Base-by-base conservation (phyloP, 345 rosid genomes). In the Rhizophora apiculata region DNA sequence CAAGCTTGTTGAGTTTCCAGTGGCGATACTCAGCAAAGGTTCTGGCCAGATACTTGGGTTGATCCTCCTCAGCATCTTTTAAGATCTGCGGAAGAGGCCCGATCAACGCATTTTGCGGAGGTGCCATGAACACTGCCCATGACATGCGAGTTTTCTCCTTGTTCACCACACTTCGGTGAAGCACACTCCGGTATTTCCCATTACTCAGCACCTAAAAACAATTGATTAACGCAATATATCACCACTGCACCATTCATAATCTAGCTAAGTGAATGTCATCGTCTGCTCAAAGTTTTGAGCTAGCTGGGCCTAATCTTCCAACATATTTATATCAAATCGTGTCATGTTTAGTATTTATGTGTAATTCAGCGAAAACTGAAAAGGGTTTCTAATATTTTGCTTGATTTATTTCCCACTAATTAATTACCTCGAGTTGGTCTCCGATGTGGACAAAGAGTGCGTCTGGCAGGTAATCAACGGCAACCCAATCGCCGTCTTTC, bases 401-500 rank as follows among this genome's bases (percentile, higher is more conserved):
- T 21, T 21, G 22, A 21, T 20, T 20, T 8, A 21, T n/a, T 21
- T 24, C 26, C 26, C 2, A 54, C 22, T 7, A 8, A 54, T 8
- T 20, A 48, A 16, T 72, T 27, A 84, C 91, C 88, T 86, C 83
- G 16, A 84, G 21, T 65, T 84, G 88, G 55, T 86, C 87, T 0
- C 88, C 91, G 2, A 84, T 64, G 32, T 84, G 82, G 66, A 79
- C 76, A 39, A 78, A 69, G 56, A 84, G 83, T 0, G 84, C 83
- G 34, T 81, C 30, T 2, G 83, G 83, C 66, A 82, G 43, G 77
- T 67, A 77, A 63, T 81, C 64, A 19, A 79, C 88, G 6, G 86
- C 84, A 59, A 81, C 70, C 90, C 90, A 86, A 16, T 61, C 68
- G 52, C 73, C 80, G 32, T 82, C 86, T 61, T 86, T 86, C 80